Percentiles rank a stretch among this genome's conserved stretches.
Conservation (phyloP, 805 yeast species). For the Wickerhamomyces bisporus region DNA sequence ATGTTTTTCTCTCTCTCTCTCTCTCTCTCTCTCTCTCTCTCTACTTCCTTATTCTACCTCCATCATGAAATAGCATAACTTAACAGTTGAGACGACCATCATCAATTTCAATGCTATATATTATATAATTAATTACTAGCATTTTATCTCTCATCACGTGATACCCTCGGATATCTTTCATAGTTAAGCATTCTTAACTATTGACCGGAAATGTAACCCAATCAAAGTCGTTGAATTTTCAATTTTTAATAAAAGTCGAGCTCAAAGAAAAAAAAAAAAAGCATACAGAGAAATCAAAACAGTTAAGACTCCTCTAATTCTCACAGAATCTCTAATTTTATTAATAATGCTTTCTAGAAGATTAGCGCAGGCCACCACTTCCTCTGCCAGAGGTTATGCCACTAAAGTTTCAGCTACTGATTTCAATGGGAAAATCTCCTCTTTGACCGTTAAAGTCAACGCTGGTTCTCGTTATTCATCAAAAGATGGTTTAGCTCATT, state of each 20-base stretch:
- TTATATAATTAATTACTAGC: too few relatives aligned
- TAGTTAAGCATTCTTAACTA: background rate
- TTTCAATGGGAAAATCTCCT: constrained; percentile 58
- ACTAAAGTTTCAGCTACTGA: constrained; percentile 50
- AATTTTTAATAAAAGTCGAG: constrained; percentile 10
- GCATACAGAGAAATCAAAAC: constrained; percentile 5
- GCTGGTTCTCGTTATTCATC: constrained; percentile 77
- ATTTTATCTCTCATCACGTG: background rate
- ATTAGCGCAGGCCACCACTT: constrained; percentile 12
- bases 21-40: too few relatives aligned
- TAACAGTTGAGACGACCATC: too few relatives aligned
- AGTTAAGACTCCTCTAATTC: too few relatives aligned
- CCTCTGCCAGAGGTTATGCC: constrained; percentile 30
- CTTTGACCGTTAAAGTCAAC: constrained; percentile 73
- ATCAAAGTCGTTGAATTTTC: constrained; percentile 21
- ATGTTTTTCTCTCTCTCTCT: too few relatives aligned
- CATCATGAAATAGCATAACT: too few relatives aligned
- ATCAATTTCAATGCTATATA: too few relatives aligned
- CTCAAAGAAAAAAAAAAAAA: constrained; percentile 4
- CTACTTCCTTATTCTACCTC: too few relatives aligned
- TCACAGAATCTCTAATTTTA: too few relatives aligned
- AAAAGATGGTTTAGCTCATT: constrained; percentile 79
- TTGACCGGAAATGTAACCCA: constrained; percentile 9
- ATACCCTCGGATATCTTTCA: background rate
- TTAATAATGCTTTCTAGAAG: constrained; percentile 25